Percentiles rank a stretch among this genome's conserved stretches.
Evolutionary conservation across 352 stramenopile genomes (phyloP).

Genomic region (Halophytophthora polymorphica): DNA sequence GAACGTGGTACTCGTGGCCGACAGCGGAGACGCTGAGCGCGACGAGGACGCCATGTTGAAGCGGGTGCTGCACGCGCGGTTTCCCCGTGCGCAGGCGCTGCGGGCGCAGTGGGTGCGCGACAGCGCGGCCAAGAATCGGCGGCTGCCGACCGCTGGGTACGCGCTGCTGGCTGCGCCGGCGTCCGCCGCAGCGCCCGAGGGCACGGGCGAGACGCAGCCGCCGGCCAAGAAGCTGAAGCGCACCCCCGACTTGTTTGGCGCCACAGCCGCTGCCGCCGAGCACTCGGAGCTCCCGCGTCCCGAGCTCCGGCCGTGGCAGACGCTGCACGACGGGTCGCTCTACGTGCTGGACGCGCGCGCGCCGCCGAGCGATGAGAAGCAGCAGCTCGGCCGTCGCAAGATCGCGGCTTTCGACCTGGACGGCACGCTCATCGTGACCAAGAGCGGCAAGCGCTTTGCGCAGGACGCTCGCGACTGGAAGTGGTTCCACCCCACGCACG

Average conservation of each 20-base stretch:
- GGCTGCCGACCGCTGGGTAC: constrained; percentile 26
- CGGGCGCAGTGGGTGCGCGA: constrained; percentile 39
- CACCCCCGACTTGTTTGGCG: constrained; percentile 10
- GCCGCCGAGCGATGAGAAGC: not conserved
- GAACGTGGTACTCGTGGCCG: constrained; percentile 21
- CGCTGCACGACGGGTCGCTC: constrained; percentile 33
- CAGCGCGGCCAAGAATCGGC: constrained; percentile 31
- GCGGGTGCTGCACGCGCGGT: constrained; percentile 9
- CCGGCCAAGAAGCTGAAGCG: constrained; percentile 22
- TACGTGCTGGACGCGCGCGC: constrained; percentile 47
- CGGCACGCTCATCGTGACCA: constrained; percentile 78
- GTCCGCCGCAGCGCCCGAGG: not conserved
- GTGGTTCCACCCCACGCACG: constrained; percentile 58
- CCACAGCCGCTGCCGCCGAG: not conserved
- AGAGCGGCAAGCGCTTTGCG: constrained; percentile 81
- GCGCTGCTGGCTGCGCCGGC: not conserved
- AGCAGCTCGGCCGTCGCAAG: too few relatives aligned
- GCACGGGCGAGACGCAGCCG: not conserved
- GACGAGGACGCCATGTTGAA: constrained; percentile 18
- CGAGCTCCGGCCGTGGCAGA: constrained; percentile 42
- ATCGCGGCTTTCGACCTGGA: constrained; percentile 84
- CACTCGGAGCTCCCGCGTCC: constrained; percentile 13
- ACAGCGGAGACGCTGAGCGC: not conserved
- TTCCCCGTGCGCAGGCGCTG: constrained; percentile 25
- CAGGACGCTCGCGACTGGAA: constrained; percentile 72